These are phyloP conservation scores for Sporothrix inflata DNA, from an alignment of 2,329 filamentous ascomycete species.

Conservation along the genomic window DNA sequence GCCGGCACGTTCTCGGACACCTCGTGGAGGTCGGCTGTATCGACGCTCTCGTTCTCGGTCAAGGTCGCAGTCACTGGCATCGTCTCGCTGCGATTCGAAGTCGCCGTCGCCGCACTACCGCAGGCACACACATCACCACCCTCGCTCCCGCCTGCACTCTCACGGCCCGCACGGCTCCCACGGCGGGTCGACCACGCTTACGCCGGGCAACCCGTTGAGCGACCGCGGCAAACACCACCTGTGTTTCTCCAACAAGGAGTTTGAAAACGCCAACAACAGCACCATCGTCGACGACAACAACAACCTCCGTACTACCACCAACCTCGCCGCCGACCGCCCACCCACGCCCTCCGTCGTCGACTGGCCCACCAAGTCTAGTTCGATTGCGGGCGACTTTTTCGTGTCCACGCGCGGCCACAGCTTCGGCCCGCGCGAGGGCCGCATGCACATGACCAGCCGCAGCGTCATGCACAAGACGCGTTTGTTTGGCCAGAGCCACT, in stretches of 20 bases:
- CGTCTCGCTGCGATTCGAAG: background rate
- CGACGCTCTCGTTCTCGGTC: background rate
- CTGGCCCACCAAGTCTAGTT: constrained; percentile 14
- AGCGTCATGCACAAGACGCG: constrained; percentile 51
- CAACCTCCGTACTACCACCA: background rate
- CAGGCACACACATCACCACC: background rate
- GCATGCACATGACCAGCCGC: constrained; percentile 29
- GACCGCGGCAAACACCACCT: constrained; percentile 10
- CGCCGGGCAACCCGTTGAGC: background rate
- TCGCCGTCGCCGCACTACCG: background rate
- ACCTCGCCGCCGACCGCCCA: background rate
- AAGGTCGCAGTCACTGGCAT: background rate
- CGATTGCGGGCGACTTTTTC: constrained; percentile 12
- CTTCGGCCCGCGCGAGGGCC: constrained; percentile 22
- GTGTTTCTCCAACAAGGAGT: constrained; percentile 3
- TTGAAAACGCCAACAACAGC: background rate
- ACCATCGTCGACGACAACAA: background rate
- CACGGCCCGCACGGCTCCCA: background rate
- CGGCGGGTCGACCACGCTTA: background rate
- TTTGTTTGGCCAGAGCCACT: constrained; percentile 62
- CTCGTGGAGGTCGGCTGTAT: background rate
- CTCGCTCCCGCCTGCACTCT: background rate
- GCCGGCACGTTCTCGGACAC: background rate
- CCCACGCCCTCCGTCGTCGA: background rate
- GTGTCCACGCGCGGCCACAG: constrained; percentile 3